Evolutionary conservation across 2,329 filamentous ascomycete genomes (phyloP), one percentile per base, ranked within the genome.

Genomic region (Colletotrichum kahawae): DNA sequence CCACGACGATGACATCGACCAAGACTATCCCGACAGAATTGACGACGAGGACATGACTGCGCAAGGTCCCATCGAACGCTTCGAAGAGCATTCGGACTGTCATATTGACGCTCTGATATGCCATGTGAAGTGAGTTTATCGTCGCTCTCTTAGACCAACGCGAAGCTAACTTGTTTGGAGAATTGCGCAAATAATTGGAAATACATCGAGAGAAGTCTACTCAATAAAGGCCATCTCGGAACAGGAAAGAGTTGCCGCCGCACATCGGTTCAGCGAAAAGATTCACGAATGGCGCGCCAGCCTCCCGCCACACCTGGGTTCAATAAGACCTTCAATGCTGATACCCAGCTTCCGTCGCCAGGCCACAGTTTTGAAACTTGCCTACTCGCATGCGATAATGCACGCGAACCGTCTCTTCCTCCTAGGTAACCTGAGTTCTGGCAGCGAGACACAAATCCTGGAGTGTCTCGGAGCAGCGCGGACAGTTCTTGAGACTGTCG

Each of bases 1-100:
- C 34, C 91, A 92, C 63, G 91, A 93, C 48, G 90, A 92, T 36
- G 91, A 93, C 60, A 91, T 92, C 60, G 91, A 93, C 67, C 91
- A 93, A 74, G 87, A 88, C 4, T 84, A 90, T 13, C 91, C 91
- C 0, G 86, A 86, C 9, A 77, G 84, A 1, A 84, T 91, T 38
- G 89, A 91, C 68, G 91, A 93, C 70, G 88, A 91, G 34, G 87
- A 91, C 16, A 87, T 93, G 82, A 85, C 87, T 1, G 78, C 84
- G 7, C 79, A 85, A 34, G 75, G 76, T 0, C 76, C 76, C 10
- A 76, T 78, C 2, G 73, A 82, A 3, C 7, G 74, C 4, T 80
- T 83, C 27, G 80, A 84, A 5, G 74, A 79, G 7, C 70, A 75
- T 1, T 71, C 78, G 16, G 88, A 90, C 14, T 90, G 89, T 34